These are phyloP conservation scores for Exophiala oligosperma DNA, from an alignment of 2,329 filamentous ascomycete genomes.

Conservation along the genomic window DNA sequence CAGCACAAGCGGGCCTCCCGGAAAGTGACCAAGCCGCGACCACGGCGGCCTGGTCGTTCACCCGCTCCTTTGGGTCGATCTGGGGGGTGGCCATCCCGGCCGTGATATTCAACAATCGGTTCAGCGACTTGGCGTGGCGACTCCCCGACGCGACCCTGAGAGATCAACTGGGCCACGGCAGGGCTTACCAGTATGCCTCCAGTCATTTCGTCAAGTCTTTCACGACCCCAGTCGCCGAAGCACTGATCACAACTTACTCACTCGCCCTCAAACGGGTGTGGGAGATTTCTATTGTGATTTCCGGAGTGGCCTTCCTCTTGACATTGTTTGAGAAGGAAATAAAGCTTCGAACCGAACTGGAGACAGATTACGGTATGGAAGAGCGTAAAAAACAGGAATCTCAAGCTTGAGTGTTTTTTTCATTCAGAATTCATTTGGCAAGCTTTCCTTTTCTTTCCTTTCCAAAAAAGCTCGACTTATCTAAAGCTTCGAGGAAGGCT, in stretches of 20 bases:
- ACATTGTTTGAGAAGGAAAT: conserved; percentile 20
- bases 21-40: conserved; percentile 28
- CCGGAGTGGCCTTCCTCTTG: conserved; percentile 20
- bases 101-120: conserved; percentile 33
- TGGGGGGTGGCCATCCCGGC: conserved; percentile 33
- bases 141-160: conserved; percentile 15
- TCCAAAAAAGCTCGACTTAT: too few relatives aligned
- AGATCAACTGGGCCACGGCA: neutral
- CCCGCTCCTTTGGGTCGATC: conserved; percentile 30
- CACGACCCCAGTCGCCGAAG: neutral
- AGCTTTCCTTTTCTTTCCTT: too few relatives aligned
- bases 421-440: too few relatives aligned
- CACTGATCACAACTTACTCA: conserved; percentile 11
- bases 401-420: too few relatives aligned
- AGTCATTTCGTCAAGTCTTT: conserved; percentile 14
- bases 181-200: conserved; percentile 29
- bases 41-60: conserved; percentile 30
- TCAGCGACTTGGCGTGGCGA: conserved; percentile 1
- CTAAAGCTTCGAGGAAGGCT: conserved; percentile 2
- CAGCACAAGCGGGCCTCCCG: conserved; percentile 27
- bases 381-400: neutral
- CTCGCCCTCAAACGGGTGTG: conserved; percentile 21
- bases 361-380: conserved; percentile 18
- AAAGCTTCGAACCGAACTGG: conserved; percentile 18
- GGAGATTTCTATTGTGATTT: conserved; percentile 23